Evolutionary conservation across 2,329 filamentous ascomycete species (phyloP), one percentile per base, ranked within the genome.

Genomic region (Trichoderma brevicompactum): DNA sequence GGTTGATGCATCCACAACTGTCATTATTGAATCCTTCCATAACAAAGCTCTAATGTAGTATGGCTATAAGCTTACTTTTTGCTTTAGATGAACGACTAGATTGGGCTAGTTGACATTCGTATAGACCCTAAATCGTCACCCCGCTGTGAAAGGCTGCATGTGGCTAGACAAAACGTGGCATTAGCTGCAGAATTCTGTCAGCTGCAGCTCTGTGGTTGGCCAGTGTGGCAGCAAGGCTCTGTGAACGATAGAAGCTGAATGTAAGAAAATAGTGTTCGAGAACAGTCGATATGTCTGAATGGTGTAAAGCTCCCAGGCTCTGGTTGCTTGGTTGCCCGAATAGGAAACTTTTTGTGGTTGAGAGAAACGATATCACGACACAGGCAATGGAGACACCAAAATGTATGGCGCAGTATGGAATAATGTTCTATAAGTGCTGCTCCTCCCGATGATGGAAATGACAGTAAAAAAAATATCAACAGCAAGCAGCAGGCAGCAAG

Each of bases 221-320:
- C 8, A 52, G 48, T 34, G 32, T 52, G n/a, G 28, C 15, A 15
- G 2, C 8, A 52, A 50, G 48, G 48, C 48, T 52, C 23, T 52
- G 28, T 52, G 28, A 52, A 23, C 32, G 34, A 52, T 52, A 28
- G 15, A 52, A 52, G 48, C 48, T 52, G 48, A 52, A 52, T 52
- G 48, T 52, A n/a, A 52, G 48, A 52, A 52, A 52, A 34, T 52
- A 52, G 48, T 28, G 48, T 52, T 52, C 28, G 15, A 5, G 48
- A 52, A 52, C 5, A 34, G 23, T 34, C 28, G 32, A 15, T 28
- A 34, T 15, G 48, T 23, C 48, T 50, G 8, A 28, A 15, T 23
- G 23, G 48, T 50, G 28, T 15, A 13, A 32, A 28, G 28, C 48
- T 34, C 28, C 28, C 23, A 28, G 19, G 28, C 32, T 52, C 23